Evolutionary conservation across 768 basidiomycete genomes (phyloP), one percentile per base, ranked within the genome.

Genomic region (Mycena metata): DNA sequence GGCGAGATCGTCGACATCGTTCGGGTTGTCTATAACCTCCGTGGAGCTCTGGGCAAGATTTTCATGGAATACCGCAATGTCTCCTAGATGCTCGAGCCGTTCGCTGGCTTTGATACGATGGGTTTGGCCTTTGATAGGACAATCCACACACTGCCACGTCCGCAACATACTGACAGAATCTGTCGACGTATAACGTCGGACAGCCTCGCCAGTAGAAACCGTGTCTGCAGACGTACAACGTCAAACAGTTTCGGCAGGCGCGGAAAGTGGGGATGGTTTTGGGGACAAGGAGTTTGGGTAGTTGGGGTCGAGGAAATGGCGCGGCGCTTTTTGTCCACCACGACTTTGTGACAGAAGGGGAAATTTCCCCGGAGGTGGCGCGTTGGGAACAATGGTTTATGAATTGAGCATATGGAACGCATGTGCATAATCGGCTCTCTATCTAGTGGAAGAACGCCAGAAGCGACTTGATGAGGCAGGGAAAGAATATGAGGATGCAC

Each of bases 391-490:
- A 50, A 63, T 47, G 51, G 30, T 30, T 30, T 6, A 30, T 30
- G 59, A 30, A 59, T 13, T 56, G 50, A 23, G 43, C 21, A 47
- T 55, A 39, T 56, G 36, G 39, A 23, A 41, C 49, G 60, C 60
- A 30, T 30, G 57, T 63, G 57, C 36, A 46, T 43, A 55, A 30
- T 45, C 45, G 43, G 33, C 46, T 46, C 3, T 17, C 41, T 58
- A 58, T 35, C 60, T 63, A 68, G 42, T 59, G 49, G 43, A 19
- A 64, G 49, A 63, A 68, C 52, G 45, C 52, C 58, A 59, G 17
- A 30, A 30, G 30, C 30, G 30, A 30, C 30, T 30, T 30, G 30
- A 30, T 30, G n/a, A 51, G 36, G 36, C 47, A 68, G 13, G 41
- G 24, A 15, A 19, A 64, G 49, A 63, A 68, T 59, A 52, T 45